Percentiles rank a stretch among this genome's conserved stretches.
phyloP scores from a whole-genome alignment of 495 filamentous ascomycete genomes.

The Aspergillus bridgeri region DNA sequence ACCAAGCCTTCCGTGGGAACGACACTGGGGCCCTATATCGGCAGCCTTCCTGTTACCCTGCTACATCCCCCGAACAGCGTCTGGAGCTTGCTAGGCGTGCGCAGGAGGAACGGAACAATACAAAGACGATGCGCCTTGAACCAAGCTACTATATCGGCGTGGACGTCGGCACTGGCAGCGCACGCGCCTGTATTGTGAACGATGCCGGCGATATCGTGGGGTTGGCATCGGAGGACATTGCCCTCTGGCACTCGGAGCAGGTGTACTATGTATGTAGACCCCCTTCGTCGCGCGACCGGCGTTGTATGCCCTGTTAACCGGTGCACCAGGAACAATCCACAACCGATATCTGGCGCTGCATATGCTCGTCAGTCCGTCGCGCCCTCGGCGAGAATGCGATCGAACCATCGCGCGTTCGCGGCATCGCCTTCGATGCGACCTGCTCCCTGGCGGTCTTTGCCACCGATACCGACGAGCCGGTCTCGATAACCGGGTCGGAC shows the following conservation, averaged over 20 bases:
- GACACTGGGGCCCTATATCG: too few relatives aligned
- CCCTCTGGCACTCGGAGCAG: constrained; percentile 84
- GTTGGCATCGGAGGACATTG: constrained; percentile 84
- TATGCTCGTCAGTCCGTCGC: constrained; percentile 75
- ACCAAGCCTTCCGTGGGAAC: too few relatives aligned
- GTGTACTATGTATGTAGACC: constrained; percentile 95
- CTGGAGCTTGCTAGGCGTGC: too few relatives aligned
- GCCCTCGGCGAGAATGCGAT: constrained; percentile 76
- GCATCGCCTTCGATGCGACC: constrained; percentile 95
- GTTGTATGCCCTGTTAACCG: too few relatives aligned
- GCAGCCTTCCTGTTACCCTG: too few relatives aligned
- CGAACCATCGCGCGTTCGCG: constrained; percentile 66
- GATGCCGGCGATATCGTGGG: constrained; percentile 87
- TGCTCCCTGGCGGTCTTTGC: constrained; percentile 92
- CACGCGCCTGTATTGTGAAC: constrained; percentile 91
- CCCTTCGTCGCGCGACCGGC: too few relatives aligned
- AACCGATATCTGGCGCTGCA: constrained; percentile 88
- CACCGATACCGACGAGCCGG: constrained; percentile 81
- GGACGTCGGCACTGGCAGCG: constrained; percentile 94
- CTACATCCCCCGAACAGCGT: too few relatives aligned
- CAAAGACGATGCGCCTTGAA: too few relatives aligned
- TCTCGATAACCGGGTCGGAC: constrained; percentile 84
- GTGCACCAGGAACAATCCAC: constrained; percentile 99
- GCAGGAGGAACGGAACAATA: too few relatives aligned
- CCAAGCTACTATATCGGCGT: constrained; percentile 87